Conservation (phyloP, 2,329 filamentous ascomycete species). For the Diaporthe amygdali region DNA sequence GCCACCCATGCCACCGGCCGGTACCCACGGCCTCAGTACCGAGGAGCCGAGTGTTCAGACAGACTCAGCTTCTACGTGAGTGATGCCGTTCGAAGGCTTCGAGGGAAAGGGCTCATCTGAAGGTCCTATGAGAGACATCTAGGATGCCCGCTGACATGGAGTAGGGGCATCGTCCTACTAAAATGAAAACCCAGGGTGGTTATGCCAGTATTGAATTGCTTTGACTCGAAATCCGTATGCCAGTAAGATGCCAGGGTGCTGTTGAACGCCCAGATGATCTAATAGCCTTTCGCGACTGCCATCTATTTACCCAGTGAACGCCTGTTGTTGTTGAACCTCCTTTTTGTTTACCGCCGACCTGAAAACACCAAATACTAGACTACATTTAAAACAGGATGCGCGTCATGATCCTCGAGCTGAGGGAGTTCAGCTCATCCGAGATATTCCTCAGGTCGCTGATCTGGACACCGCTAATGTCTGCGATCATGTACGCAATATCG, state of each 20-base stretch:
- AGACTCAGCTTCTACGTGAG: background rate
- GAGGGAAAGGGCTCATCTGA: background rate
- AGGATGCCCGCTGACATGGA: background rate
- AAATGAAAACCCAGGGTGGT: background rate
- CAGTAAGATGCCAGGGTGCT: constrained; percentile 16
- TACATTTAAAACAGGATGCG: constrained; percentile 25
- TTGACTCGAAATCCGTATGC: background rate
- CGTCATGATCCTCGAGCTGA: constrained; percentile 68
- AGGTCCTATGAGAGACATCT: background rate
- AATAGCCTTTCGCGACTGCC: background rate
- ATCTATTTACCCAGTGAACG: constrained; percentile 14
- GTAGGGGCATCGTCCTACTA: background rate
- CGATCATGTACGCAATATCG: constrained; percentile 96
- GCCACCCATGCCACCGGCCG: background rate
- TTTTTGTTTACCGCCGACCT: background rate
- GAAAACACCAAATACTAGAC: background rate
- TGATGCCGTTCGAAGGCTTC: background rate
- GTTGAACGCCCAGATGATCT: constrained; percentile 21
- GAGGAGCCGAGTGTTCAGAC: background rate
- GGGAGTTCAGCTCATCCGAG: constrained; percentile 78
- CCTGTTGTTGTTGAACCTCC: background rate
- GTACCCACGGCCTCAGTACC: background rate
- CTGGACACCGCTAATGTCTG: constrained; percentile 89
- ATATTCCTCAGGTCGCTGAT: constrained; percentile 83
- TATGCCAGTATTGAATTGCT: background rate